phyloP scores from a whole-genome alignment of 345 rosid genomes.

The Ceriops zippeliana region DNA sequence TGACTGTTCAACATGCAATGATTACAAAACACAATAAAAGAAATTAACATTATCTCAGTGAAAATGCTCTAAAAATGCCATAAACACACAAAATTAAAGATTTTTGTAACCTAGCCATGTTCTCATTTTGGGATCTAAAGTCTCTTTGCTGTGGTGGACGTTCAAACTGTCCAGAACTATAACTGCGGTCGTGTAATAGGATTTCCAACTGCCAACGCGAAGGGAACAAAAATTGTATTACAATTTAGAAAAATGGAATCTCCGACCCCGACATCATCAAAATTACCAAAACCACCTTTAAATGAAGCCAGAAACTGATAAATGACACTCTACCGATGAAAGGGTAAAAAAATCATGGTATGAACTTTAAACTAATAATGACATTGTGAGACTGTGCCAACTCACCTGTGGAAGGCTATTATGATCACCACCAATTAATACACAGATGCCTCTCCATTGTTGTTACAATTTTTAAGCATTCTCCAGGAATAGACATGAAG shows the following conservation, averaged over 20 bases:
- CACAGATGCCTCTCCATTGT: slow-evolving; percentile 80
- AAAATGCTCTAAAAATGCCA: background rate
- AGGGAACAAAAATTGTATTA: slow-evolving; percentile 7
- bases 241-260: background rate
- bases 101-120: slow-evolving; percentile 31
- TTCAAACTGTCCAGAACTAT: slow-evolving; percentile 63
- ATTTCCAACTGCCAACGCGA: slow-evolving; percentile 60
- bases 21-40: background rate
- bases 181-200: slow-evolving; percentile 54
- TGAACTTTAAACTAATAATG: background rate
- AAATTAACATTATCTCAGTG: background rate
- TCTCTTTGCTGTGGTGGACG: slow-evolving; percentile 24
- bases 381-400: slow-evolving; percentile 14
- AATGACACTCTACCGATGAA: slow-evolving; percentile 66
- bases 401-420: slow-evolving; percentile 79
- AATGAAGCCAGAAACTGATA: slow-evolving; percentile 78
- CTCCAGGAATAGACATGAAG: slow-evolving; percentile 57
- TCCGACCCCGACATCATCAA: background rate
- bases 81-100: background rate
- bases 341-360: slow-evolving; percentile 3
- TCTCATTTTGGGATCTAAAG: slow-evolving; percentile 27
- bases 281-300: slow-evolving; percentile 51
- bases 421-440: slow-evolving; percentile 71
- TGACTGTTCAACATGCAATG: slow-evolving; percentile 4
- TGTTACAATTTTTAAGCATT: slow-evolving; percentile 67